Evolutionary conservation across 1,284 basidiomycete genomes (phyloP), one percentile per base, ranked within the genome.

Genomic region (Boletus coffeatus): DNA sequence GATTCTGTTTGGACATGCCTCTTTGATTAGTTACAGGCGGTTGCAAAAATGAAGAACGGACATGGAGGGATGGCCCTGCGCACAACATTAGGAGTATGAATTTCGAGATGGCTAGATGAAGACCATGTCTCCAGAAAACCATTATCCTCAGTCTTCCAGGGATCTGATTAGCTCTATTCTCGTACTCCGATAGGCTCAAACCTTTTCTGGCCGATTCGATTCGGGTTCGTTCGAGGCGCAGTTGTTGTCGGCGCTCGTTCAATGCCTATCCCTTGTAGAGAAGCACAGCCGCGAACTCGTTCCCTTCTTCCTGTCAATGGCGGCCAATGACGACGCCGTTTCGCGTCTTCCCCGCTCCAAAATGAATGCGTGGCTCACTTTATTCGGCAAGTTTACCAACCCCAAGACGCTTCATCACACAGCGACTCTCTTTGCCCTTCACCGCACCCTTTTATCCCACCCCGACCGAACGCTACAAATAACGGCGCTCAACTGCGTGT

Each of bases 371-470:
- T 98, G 93, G 88, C 86, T 99, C 32, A 85, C 86, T 39, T 81
- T 99, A 2, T 92, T 98, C 72, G 84, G 91, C 62, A 96, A 94
- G 73, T 93, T 99, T 73, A 79, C 79, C 68, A 98, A 98, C 71
- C 95, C 95, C 10, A 96, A 94, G 75, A 91, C 93, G 0, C 80
- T 97, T 1, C 85, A 87, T 70, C 82, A 85, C 4, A 84, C 92
- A 0, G 82, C 88, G 10, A 83, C 82, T 1, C 81, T 99, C 16
- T 85, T 85, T 62, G 64, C 75, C 0, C 76, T 94, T 21, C 94
- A 96, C 75, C 81, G 84, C 14, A 78, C 82, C 16, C 81, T 94
- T n/a, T 83, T 98, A 37, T 89, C 94, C 2, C 89, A 95, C 66
- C 92, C 95, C 1, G 96, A 99, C 68, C 82, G 86, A 13, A 74